Base-by-base conservation (phyloP, 2,329 filamentous ascomycete species). In the Claviceps sp. region DNA sequence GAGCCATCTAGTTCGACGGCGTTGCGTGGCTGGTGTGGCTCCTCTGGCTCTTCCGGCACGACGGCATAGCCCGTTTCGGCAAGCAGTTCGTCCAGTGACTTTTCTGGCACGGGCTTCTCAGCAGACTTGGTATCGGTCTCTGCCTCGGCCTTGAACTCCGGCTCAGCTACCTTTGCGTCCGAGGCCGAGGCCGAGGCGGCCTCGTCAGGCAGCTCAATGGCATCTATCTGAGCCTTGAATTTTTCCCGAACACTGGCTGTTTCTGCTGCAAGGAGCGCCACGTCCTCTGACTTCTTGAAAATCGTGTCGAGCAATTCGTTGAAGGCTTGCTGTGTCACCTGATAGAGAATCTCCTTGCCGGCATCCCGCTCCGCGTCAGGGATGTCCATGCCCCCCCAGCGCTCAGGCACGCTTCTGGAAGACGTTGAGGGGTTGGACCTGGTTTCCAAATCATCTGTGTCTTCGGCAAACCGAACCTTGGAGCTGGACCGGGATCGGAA, bases 291-390 rank as follows among this genome's bases (percentile, higher is more conserved):
- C 4, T 77, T 74, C 58, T 85, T 85, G 71, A 98, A 98, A 0
- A 98, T 74, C 1, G 82, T 77, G 62, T 97, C 88, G 0, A 98
- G 78, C 2, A 97, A 73, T 67, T 97, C 89, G 61, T 97, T 96
- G 70, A 95, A 88, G 0, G 89, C 67, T 66, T 95, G 86, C 65
- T 96, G 89, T 0, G 88, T 89, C 36, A 94, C 82, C 64, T 95
- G 87, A 62, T 95, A 96, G 1, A 97, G 72, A 4, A 96, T 85
- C 63, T 97, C 89, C 59, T 85, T 88, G 40, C 88, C 89, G 5
- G 88, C 82, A 64, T 95, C 89, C 54, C 78, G 78, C 65, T 95
- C 89, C 1, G 85, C 83, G 57, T 87, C 81, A 1, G 87, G 85
- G 16, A 94, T 82, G 50, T 89, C 85, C 65, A 87, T 84, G 18